A percentile compares a stretch with the other conserved stretches of the same genome.
Evolutionary conservation across 768 basidiomycete genomes (phyloP).

Genomic region (Rhodotorula sphaerocarpa): DNA sequence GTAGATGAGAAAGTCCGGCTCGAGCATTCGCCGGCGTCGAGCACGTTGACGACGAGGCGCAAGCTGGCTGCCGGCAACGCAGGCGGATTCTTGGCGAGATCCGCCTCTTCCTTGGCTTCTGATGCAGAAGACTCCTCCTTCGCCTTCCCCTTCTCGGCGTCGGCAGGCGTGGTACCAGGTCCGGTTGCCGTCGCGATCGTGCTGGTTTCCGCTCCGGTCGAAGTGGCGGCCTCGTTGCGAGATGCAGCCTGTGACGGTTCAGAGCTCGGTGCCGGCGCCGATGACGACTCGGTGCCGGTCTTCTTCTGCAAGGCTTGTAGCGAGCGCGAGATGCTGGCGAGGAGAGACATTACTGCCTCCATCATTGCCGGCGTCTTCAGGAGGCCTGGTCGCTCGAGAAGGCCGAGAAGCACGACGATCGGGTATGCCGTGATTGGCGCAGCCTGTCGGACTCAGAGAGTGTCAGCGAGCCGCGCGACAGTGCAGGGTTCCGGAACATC

Average conservation of each 20-base stretch:
- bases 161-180: not conserved
- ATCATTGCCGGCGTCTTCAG: constrained; percentile 82
- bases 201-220: not conserved
- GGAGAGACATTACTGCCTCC: constrained; percentile 79
- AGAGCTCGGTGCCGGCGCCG: no score
- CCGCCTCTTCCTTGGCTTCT: constrained; percentile 39
- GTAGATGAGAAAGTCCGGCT: constrained; percentile 93
- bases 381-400: constrained; percentile 77
- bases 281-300: no score
- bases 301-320: constrained; percentile 51
- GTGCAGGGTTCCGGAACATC: no score
- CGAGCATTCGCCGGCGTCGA: constrained; percentile 95
- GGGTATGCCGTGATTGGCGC: constrained; percentile 26
- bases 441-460: constrained; percentile 12
- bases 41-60: constrained; percentile 86
- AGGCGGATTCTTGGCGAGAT: constrained; percentile 63
- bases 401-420: constrained; percentile 76
- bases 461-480: not conserved
- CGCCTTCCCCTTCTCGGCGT: constrained; percentile 8
- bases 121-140: constrained; percentile 47
- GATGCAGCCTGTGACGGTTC: no score
- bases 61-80: constrained; percentile 76
- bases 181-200: no score
- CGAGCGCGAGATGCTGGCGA: constrained; percentile 81
- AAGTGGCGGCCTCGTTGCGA: no score